Percentiles rank a stretch among this genome's conserved stretches.
phyloP scores from a whole-genome alignment of 192 early-diverging fungal species.

The Anaeromyces robustus region DNA sequence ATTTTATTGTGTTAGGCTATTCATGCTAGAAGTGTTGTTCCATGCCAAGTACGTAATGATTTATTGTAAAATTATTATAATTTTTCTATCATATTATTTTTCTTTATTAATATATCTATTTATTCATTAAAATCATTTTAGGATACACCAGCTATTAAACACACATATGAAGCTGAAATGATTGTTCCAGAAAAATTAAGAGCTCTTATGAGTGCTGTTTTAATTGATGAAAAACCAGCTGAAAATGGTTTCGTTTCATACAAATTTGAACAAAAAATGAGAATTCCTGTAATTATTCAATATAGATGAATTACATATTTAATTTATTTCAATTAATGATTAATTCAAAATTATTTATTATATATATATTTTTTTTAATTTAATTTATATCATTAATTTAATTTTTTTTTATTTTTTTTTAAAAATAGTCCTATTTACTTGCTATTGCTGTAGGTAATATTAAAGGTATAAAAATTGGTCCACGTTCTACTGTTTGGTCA shows the following conservation, averaged over 20 bases:
- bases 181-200: conserved; percentile 55
- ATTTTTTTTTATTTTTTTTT: conserved; percentile 3
- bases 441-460: conserved; percentile 89
- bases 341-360: too few species aligned
- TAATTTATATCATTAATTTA: neutral
- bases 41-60: conserved; percentile 52
- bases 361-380: too few species aligned
- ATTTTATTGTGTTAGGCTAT: conserved; percentile 27
- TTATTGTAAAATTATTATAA: too few species aligned
- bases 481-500: conserved; percentile 87
- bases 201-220: conserved; percentile 88
- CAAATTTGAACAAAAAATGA: conserved; percentile 68
- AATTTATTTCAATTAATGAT: too few species aligned
- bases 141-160: conserved; percentile 50
- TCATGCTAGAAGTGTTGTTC: conserved; percentile 79
- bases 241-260: conserved; percentile 39
- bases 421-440: conserved; percentile 61
- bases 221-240: conserved; percentile 29
- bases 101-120: too few species aligned
- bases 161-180: conserved; percentile 74
- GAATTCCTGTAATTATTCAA: conserved; percentile 46
- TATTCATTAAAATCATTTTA: too few species aligned
- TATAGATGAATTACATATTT: too few species aligned
- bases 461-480: conserved; percentile 63
- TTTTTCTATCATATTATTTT: too few species aligned